A percentile compares a stretch with the other conserved stretches of the same genome.
Conservation (phyloP, 163 green algal genomes). For the Volvox carteri region DNA sequence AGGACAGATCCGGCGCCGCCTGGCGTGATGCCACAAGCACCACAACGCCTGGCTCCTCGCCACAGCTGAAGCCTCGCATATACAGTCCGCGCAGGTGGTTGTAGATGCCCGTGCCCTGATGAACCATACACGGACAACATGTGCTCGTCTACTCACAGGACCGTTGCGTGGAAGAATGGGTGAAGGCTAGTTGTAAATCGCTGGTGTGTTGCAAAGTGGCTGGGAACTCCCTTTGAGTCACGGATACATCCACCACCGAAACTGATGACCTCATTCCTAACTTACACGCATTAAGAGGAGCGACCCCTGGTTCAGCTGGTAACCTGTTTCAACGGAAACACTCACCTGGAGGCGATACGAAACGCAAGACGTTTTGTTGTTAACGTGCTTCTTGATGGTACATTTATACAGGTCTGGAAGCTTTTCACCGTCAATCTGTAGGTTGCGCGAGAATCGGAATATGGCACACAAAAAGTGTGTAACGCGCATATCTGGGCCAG, state of each 20-base stretch:
- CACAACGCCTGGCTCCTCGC: slow-evolving; percentile 33
- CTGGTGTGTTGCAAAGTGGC: too few relatives aligned
- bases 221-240: too few relatives aligned
- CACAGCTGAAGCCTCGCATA: slow-evolving; percentile 41
- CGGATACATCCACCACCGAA: too few relatives aligned
- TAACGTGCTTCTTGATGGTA: slow-evolving; percentile 55
- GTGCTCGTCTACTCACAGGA: too few relatives aligned
- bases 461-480: neutral
- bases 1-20: slow-evolving; percentile 12
- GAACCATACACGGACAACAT: neutral
- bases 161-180: too few relatives aligned
- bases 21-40: slow-evolving; percentile 39
- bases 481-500: too few relatives aligned
- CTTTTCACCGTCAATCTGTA: slow-evolving; percentile 38
- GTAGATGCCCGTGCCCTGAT: slow-evolving; percentile 55
- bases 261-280: too few relatives aligned
- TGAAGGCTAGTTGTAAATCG: too few relatives aligned
- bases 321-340: too few relatives aligned
- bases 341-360: slow-evolving; percentile 51
- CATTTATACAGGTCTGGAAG: slow-evolving; percentile 49
- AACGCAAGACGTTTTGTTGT: slow-evolving; percentile 52
- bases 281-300: too few relatives aligned
- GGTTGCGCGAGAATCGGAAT: neutral
- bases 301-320: too few relatives aligned
- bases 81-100: slow-evolving; percentile 45